Evolutionary conservation across 2,329 filamentous ascomycete species (phyloP).

Genomic region (Acephala macrosclerotiorum): DNA sequence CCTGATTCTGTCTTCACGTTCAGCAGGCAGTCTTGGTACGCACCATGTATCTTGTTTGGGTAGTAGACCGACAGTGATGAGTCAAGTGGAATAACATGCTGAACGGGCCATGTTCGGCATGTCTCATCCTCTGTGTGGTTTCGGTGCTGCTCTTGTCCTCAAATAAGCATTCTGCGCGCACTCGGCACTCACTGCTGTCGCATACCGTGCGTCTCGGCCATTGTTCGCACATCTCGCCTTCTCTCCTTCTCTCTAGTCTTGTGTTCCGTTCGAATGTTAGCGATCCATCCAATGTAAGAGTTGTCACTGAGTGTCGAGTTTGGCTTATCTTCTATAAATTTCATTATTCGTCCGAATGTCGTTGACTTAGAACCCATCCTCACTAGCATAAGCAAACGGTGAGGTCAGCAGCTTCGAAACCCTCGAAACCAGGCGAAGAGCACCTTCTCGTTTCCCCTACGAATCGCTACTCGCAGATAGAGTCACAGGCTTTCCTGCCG

Average conservation of each 20-base stretch:
- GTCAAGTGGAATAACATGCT: background rate
- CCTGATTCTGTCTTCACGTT: too few species aligned
- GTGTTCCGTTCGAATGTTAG: too few species aligned
- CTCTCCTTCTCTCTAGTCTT: too few species aligned
- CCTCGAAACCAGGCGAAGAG: too few species aligned
- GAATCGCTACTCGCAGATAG: too few species aligned
- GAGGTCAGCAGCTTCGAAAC: background rate
- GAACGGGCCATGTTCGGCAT: background rate
- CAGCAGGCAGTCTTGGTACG: too few species aligned
- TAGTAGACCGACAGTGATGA: background rate
- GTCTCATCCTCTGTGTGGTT: background rate
- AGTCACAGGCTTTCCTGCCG: too few species aligned
- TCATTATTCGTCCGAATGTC: background rate
- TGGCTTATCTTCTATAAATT: background rate
- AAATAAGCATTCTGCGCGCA: background rate
- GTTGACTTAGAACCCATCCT: background rate
- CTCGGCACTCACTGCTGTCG: background rate
- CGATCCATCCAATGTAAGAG: too few species aligned
- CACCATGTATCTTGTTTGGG: too few species aligned
- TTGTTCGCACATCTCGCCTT: too few species aligned
- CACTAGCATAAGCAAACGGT: background rate
- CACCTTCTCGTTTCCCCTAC: too few species aligned
- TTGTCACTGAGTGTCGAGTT: too few species aligned
- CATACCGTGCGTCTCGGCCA: background rate
- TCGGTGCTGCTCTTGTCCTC: background rate